Conservation (phyloP, 345 rosid genomes). For the Bretschneidera sinensis region DNA sequence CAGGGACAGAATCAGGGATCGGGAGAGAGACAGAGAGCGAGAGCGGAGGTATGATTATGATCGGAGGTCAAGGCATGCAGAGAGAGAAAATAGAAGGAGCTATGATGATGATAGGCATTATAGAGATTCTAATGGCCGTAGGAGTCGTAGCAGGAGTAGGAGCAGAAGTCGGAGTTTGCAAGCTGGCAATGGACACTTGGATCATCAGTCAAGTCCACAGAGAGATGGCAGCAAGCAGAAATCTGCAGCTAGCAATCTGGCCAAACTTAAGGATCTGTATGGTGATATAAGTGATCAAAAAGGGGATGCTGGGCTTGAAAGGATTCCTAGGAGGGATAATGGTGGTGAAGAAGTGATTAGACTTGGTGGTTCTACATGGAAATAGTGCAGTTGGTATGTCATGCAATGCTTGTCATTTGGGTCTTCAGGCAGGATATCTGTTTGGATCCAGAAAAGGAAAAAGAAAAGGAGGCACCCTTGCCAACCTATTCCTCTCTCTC, state of each 20-base stretch:
- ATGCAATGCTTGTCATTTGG: background rate
- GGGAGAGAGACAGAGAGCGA: too few relatives aligned
- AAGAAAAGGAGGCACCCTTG: background rate
- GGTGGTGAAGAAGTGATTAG: slow-evolving; percentile 82
- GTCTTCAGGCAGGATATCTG: background rate
- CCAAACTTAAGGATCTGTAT: slow-evolving; percentile 85
- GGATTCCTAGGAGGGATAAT: slow-evolving; percentile 49
- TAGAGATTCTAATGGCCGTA: too few relatives aligned
- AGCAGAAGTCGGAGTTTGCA: slow-evolving; percentile 62
- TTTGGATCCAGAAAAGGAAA: background rate
- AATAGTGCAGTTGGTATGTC: slow-evolving; percentile 16
- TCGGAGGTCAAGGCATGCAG: slow-evolving; percentile 37
- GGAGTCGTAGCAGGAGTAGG: slow-evolving; percentile 48
- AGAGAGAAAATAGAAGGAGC: slow-evolving; percentile 41
- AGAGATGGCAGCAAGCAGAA: slow-evolving; percentile 55
- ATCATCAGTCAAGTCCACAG: slow-evolving; percentile 45
- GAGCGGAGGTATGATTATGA: slow-evolving; percentile 41
- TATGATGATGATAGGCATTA: slow-evolving; percentile 39
- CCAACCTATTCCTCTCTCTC: background rate
- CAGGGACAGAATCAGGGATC: too few relatives aligned
- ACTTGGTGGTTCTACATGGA: slow-evolving; percentile 87
- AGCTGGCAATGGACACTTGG: slow-evolving; percentile 32
- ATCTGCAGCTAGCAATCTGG: slow-evolving; percentile 64
- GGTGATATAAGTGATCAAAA: slow-evolving; percentile 58
- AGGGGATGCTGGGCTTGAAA: slow-evolving; percentile 45